Base-by-base conservation (phyloP, 768 basidiomycete species). In the Leucocoprinus leucothites region DNA sequence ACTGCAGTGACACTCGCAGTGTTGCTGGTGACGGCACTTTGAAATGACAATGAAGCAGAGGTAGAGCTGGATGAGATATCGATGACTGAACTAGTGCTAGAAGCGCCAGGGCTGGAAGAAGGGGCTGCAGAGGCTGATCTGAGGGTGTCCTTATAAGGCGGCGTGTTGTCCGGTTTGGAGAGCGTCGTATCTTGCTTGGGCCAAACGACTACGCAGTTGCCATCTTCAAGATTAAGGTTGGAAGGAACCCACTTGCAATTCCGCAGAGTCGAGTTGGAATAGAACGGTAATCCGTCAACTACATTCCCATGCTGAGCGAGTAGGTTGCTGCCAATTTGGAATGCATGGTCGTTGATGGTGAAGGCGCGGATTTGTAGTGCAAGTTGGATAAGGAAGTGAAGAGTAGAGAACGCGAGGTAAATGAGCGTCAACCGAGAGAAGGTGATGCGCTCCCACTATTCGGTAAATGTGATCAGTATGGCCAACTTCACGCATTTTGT, bases 391-490 rank as follows among this genome's bases (percentile, higher is more conserved):
- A 78, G 60, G 60, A 85, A 89, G 65, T 90, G 86, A 43, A 82
- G 47, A 49, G 86, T 54, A 19, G 89, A 85, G 65, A 90, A 87
- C 42, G 75, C 51, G 64, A 89, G 82, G 67, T 89, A 92, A 63
- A 82, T 63, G 57, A 77, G 71, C 18, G 89, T 85, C 51, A 87
- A 73, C 35, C 76, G 77, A 46, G 88, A 87, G 63, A 84, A 82
- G 19, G 86, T 85, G 62, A 90, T 72, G 53, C 87, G 80, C 54
- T 81, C 75, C 84, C 85, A 87, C 87, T 90, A 63, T 31, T 31
- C 14, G 51, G 53, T 41, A 48, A 47, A 36, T 46, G 35, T 31
- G 46, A 48, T 42, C 52, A 48, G 41, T 35, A n/a, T 34, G 19
- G 28, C 48, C 9, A 35, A 1, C 74, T 77, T 63, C 11, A n/a